Base-by-base conservation (phyloP, 2,329 filamentous ascomycete species). In the Penicillium sp. region DNA sequence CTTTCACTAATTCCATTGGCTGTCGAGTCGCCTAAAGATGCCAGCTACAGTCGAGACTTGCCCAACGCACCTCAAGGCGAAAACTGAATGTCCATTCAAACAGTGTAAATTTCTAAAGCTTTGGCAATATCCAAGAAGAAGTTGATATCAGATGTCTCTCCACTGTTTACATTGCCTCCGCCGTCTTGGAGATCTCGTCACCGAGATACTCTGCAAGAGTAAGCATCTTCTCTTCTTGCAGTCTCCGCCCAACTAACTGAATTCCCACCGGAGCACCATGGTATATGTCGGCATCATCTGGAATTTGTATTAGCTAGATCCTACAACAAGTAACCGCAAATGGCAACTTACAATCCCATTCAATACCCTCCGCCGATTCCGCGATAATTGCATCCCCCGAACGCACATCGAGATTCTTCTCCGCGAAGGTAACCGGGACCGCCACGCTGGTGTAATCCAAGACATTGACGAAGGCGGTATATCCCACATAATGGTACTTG, bases 391-490 rank as follows among this genome's bases (percentile, higher is more conserved):
- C 81, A 26, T 65, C 55, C 0, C 65, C 70, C 3, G 65, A 37
- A 40, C 80, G 73, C 14, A 73, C 66, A 68, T 88, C 86, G 4
- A 86, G 54, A 0, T 55, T 69, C 67, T 83, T 82, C 59, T 87
- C 80, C 0, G 80, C 83, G 46, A 72, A 79, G 0, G 84, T 86
- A 1, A 87, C 83, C 0, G 86, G 86, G 19, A 88, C 76, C 1
- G 83, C 78, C 0, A 81, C 80, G 35, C 76, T 76, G 1, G 81
- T 84, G 59, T 87, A 87, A 67, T 88, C 85, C 19, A 87, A 65
- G 19, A 85, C 52, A 64, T 88, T 88, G 48, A 86, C 77, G 13
- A 77, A 79, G 1, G 67, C 66, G 1, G 75, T 76, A 60, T 83
- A 83, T 48, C 77, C 81, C 58, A 80, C 75, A 64, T 82, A 79